These are phyloP conservation scores for Neostapfia colusana DNA, from an alignment of 176 grass and related monocot species.

Conservation along the genomic window DNA sequence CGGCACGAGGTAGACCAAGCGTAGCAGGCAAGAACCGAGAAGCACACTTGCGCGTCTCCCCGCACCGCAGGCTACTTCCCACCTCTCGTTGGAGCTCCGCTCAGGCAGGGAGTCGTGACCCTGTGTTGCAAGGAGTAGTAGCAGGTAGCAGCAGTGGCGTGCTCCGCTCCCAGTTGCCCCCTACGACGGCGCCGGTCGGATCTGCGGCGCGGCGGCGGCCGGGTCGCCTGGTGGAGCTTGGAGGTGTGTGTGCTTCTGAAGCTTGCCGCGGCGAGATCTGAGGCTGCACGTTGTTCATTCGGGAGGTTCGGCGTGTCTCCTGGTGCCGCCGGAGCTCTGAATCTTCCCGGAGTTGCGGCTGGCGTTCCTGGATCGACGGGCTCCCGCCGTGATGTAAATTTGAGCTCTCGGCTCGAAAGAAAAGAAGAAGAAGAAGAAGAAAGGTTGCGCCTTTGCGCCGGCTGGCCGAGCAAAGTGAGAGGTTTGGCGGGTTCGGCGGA, in stretches of 20 bases:
- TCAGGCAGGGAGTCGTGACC: background rate
- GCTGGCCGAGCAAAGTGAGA: background rate
- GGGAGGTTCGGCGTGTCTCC: conserved; percentile 12
- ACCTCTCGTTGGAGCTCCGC: background rate
- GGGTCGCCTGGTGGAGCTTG: background rate
- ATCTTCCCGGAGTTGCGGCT: background rate
- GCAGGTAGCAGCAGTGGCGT: background rate
- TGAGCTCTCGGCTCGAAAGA: conserved; percentile 24
- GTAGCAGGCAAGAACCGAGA: conserved; percentile 7
- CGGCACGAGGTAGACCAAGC: conserved; percentile 26
- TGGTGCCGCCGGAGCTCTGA: conserved; percentile 3
- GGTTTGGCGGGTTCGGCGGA: conserved; percentile 29
- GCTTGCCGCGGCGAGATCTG: conserved; percentile 46
- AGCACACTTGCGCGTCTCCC: no score
- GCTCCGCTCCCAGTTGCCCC: background rate
- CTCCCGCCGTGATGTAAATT: conserved; percentile 22
- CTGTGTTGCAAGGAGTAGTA: background rate
- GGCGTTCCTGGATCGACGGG: background rate
- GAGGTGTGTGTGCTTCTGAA: background rate
- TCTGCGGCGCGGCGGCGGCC: conserved; percentile 35
- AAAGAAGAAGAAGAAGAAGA: no score
- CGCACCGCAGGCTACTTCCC: background rate
- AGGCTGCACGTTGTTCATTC: background rate
- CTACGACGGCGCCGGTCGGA: conserved; percentile 24
- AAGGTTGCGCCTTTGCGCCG: conserved; percentile 19